Base-by-base conservation (phyloP, 768 basidiomycete genomes). In the Mycena sanguinolenta region DNA sequence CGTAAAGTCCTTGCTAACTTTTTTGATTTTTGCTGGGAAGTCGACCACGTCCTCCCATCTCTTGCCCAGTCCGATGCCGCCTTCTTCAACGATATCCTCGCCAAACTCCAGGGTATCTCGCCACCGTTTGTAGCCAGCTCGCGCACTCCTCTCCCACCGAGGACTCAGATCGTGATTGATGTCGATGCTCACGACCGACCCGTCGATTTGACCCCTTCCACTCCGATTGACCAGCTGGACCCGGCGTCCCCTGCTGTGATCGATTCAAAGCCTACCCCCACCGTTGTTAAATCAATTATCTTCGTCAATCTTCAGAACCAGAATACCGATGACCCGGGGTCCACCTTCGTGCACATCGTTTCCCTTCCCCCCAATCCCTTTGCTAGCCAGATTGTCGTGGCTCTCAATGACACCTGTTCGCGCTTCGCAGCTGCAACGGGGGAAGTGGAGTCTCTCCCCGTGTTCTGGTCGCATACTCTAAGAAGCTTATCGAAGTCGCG, bases 21-120 rank as follows among this genome's bases (percentile, higher is more conserved):
- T 34, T 34, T 10, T 34, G 32, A 34, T 34, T 34, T 10, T 4
- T 10, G 10, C 32, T 34, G n/a, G 10, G 32, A 46, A 46, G 44
- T 21, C 9, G 21, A 46, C 19, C 44, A 46, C n/a, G 17, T 21
- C 19, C 44, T 46, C 3, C 44, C 44, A 46, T 46, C 44, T 19
- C 44, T 46, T 46, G 44, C 44, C 21, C 44, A 46, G 3, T 46
- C 16, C 44, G 21, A 46, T 46, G 44, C 44, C 19, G 21, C 44
- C 44, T 46, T 46, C 44, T 46, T 46, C 44, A 46, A 46, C 4
- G 44, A 46, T 5, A 46, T 46, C 21, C 44, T 46, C 16, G 3
- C 44, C 44, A 46, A 21, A 46, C 44, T 46, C 44, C 17, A 46
- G 21, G 44, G 16, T 59, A 78, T 81, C 84, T 46, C 44, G 12